phyloP scores from a whole-genome alignment of 106 monocot genomes.

The Platanthera zijinensis region DNA sequence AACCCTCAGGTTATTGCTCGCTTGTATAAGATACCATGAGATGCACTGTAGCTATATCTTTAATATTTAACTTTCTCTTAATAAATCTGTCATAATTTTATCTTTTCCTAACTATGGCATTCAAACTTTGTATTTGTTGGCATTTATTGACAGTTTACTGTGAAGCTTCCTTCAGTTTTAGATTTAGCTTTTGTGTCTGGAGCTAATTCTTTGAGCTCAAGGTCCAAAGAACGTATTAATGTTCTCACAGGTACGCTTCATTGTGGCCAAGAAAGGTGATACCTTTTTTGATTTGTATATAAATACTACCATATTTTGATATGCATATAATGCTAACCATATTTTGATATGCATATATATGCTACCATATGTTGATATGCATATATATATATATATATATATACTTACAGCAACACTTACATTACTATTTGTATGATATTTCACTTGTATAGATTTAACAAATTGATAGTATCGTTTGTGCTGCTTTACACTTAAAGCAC shows the following conservation, averaged over 20 bases:
- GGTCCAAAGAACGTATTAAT: slow-evolving; percentile 40
- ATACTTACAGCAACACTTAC: background rate
- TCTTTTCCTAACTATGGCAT: background rate
- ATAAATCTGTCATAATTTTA: background rate
- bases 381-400: background rate
- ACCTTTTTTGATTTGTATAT: too few species aligned
- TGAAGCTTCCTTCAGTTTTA: slow-evolving; percentile 45
- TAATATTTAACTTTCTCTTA: background rate
- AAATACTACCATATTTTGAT: too few species aligned
- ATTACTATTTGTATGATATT: background rate
- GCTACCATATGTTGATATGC: background rate
- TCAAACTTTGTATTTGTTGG: background rate
- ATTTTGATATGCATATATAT: too few species aligned
- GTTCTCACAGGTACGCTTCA: slow-evolving; percentile 54
- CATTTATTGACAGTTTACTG: slow-evolving; percentile 34
- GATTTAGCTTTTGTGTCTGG: slow-evolving; percentile 76
- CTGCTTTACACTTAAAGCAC: too few species aligned
- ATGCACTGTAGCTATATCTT: background rate
- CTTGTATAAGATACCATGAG: background rate
- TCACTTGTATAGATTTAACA: background rate
- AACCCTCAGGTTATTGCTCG: background rate
- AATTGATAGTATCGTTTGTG: background rate
- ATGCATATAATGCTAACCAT: background rate
- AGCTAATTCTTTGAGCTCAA: slow-evolving; percentile 33
- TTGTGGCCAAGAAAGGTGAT: background rate